Percentiles rank a stretch among this genome's conserved stretches.
These are phyloP conservation scores for Beauveria scarabaeidicola DNA, from an alignment of 2,329 filamentous ascomycete genomes.

Conservation along the genomic window DNA sequence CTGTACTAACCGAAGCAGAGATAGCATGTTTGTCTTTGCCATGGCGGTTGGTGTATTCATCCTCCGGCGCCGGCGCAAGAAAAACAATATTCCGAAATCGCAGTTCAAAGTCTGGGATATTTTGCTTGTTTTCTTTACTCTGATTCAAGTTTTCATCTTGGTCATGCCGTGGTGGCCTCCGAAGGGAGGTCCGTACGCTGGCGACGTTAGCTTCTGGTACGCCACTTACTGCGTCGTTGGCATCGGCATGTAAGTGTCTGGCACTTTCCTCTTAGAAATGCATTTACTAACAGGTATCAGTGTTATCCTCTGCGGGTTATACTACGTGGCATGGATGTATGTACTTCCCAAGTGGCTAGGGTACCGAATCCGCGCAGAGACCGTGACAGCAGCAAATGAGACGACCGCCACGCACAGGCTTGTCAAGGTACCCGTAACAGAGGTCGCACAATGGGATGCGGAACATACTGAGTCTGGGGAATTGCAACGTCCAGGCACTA, in stretches of 20 bases:
- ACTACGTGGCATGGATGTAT: constrained; percentile 52
- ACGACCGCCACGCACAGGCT: constrained; percentile 37
- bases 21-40: constrained; percentile 46
- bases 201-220: constrained; percentile 67
- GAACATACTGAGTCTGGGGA: constrained; percentile 44
- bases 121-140: constrained; percentile 49
- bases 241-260: constrained; percentile 48
- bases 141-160: constrained; percentile 52
- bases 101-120: constrained; percentile 53
- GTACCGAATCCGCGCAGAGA: constrained; percentile 48
- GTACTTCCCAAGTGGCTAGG: constrained; percentile 42
- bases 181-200: constrained; percentile 45
- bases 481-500: constrained; percentile 6
- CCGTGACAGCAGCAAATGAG: constrained; percentile 39
- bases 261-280: too few relatives aligned
- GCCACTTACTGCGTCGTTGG: constrained; percentile 59
- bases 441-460: constrained; percentile 49
- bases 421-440: constrained; percentile 41
- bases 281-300: constrained; percentile 22
- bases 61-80: constrained; percentile 45
- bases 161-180: constrained; percentile 68
- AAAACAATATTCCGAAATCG: constrained; percentile 36
- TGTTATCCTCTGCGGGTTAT: constrained; percentile 43
- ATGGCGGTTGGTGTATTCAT: constrained; percentile 50
- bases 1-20: neutral